A percentile compares a stretch with the other conserved stretches of the same genome.
phyloP scores from a whole-genome alignment of 2,329 filamentous ascomycete species.

The Neospermospora avenae region DNA sequence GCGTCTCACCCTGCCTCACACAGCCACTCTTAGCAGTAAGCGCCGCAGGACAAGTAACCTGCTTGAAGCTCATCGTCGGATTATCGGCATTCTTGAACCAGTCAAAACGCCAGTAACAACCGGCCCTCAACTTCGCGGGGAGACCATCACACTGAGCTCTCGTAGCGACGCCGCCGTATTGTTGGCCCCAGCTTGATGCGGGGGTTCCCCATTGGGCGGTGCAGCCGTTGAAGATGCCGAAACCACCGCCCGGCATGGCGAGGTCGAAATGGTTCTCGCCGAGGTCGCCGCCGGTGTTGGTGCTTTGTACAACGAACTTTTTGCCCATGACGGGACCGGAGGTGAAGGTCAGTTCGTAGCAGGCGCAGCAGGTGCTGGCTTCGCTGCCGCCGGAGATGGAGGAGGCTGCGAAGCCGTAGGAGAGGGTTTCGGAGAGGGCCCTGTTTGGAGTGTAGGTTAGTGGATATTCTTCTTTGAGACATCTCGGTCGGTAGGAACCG shows the following conservation, averaged over 20 bases:
- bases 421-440: slow-evolving; percentile 54
- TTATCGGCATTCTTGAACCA: slow-evolving; percentile 51
- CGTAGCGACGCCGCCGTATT: slow-evolving; percentile 47
- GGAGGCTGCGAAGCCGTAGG: slow-evolving; percentile 60
- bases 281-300: slow-evolving; percentile 59
- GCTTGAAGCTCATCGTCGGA: slow-evolving; percentile 43
- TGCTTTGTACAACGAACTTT: slow-evolving; percentile 61
- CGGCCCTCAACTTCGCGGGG: slow-evolving; percentile 42
- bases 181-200: slow-evolving; percentile 42
- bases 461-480: too few species aligned
- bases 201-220: slow-evolving; percentile 45
- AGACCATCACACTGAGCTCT: slow-evolving; percentile 44
- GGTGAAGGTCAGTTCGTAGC: slow-evolving; percentile 52
- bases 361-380: slow-evolving; percentile 62
- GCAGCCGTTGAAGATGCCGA: slow-evolving; percentile 55
- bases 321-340: slow-evolving; percentile 52
- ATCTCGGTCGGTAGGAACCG: too few species aligned
- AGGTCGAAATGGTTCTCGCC: slow-evolving; percentile 58
- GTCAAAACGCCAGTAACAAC: slow-evolving; percentile 52
- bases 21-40: slow-evolving; percentile 45
- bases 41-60: slow-evolving; percentile 46
- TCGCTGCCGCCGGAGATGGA: slow-evolving; percentile 53
- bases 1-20: slow-evolving; percentile 29
- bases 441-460: too few species aligned
- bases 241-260: slow-evolving; percentile 53